Base-by-base conservation (phyloP, 768 basidiomycete genomes). In the Paxillus rubicundulus region DNA sequence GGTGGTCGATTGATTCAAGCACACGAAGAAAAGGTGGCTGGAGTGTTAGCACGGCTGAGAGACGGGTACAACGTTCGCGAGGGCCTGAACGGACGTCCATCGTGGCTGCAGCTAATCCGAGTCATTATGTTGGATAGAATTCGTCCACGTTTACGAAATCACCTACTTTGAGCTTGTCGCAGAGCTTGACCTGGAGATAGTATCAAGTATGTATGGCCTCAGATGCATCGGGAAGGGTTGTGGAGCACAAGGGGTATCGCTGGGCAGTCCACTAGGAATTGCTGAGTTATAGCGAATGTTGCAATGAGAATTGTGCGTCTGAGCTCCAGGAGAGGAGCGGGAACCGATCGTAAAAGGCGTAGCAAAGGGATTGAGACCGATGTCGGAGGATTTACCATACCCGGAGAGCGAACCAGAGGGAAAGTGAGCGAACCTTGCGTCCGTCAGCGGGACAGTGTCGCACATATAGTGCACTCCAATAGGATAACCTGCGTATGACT, bases 401-500 rank as follows among this genome's bases (percentile, higher is more conserved):
- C 30, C 34, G 0, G 28, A 33, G 32, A 45, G 45, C 28, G 59
- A 20, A 33, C 54, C 61, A 24, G 37, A 54, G 45, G 32, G 56
- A 17, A 13, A 57, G 59, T 37, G 55, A 37, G 54, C 36, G 2
- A 33, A 21, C 2, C 44, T 51, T n/a, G 42, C 45, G 8, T 54
- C 55, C 10, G 40, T 50, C 27, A 47, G 17, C 16, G 34, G 33
- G n/a, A 50, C 36, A 21, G 43, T 16, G 32, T 70, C 64, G 28
- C 62, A 63, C 28, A 77, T 24, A 49, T 72, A 72, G 45, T 74
- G 74, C 20, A 67, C 73, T 16, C 66, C 63, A 47, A 82, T 56
- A 42, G 67, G 68, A 52, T 72, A 70, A 47, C 75, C 77, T 12
- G 78, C 79, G 61, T 89, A 90, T 38, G 72, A 64, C 61, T 90